Base-by-base conservation (phyloP, 2,329 filamentous ascomycete genomes). In the Triangularia setosa region DNA sequence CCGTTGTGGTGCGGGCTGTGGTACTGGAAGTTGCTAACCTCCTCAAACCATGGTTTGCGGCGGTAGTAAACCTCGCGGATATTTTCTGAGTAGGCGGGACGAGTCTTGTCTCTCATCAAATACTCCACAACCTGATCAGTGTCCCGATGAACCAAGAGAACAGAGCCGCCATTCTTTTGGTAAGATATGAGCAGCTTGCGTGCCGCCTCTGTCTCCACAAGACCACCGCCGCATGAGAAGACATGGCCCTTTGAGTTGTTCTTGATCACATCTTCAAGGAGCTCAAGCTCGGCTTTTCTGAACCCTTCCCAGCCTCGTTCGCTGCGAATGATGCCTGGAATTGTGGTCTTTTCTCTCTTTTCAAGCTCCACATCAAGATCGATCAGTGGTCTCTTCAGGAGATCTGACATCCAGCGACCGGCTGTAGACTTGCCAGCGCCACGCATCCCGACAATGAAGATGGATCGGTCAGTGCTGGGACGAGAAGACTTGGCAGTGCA, bases 381-480 rank as follows among this genome's bases (percentile, higher is more conserved):
- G 61, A 96, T 79, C 66, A 97, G 89, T 6, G 90, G 87, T 73
- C 92, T 88, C 58, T 87, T 86, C 1, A 98, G 81, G 27, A 90
- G 84, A 66, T 85, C 85, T 0, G 90, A 88, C 72, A 95, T 89
- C 92, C 93, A 97, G 14, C 86, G 85, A 61, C 95, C 95, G 35
- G 91, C 90, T 0, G 95, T 99, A 0, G 95, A 97, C 80, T 99
- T 99, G 25, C 95, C 95, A 48, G 93, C 95, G 63, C 95, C 95
- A 69, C 95, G 88, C 95, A 99, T 99, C 9, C 95, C 95, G 69
- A 99, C 94, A 66, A 99, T 89, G 78, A 97, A 93, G 60, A 98
- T 89, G 0, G 93, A 97, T 57, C 85, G 84, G 70, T 86, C 77
- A 9, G 62, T 64, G 75, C 55, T 78, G 69, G 25, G 70, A 67